Base-by-base conservation (phyloP, 2,329 filamentous ascomycete genomes). In the Fulvia fulva region DNA sequence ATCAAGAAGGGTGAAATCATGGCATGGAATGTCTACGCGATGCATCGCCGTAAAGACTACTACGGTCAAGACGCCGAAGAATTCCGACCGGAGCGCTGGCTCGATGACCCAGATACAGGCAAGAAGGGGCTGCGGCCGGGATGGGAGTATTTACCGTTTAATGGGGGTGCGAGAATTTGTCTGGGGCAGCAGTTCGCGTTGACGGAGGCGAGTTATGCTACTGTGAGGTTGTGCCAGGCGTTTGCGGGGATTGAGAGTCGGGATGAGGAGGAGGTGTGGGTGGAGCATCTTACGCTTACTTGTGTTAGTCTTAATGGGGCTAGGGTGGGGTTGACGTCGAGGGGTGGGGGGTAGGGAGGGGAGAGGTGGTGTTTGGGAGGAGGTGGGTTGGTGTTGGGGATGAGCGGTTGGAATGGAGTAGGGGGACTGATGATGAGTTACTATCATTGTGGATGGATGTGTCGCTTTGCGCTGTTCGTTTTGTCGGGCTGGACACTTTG, bases 191-290 rank as follows among this genome's bases (percentile, higher is more conserved):
- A 93, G 73, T 93, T 91, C 71, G 90, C 89, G 14, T 75, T 92
- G 49, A 90, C 88, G 0, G 88, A 92, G 77, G 89, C 89, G 77
- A 77, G 78, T 28, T 92, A 92, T 70, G 85, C 88, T 9, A 80
- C 91, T 60, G 85, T 87, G 26, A 78, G 89, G 46, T 68, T 93
- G 63, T 83, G 92, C 69, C 90, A 93, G 77, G 79, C 81, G 23
- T 94, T 88, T 69, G 83, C 86, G 11, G 62, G 43, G 2, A 67
- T 75, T 45, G 67, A 72, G 55, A 68, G 67, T 41, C 57, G 67
- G 25, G 72, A 73, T 55, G 22, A 58, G 1, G 57, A 66, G 14
- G 65, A 64, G n/a, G n/a, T n/a, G 2, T 74, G 72, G 73, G 57
- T 14, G 11, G 69, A 71, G 58, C 46, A 49, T 16, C 47, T 71